phyloP scores from a whole-genome alignment of 2,329 filamentous ascomycete species.

The Colletotrichum tofieldiae region DNA sequence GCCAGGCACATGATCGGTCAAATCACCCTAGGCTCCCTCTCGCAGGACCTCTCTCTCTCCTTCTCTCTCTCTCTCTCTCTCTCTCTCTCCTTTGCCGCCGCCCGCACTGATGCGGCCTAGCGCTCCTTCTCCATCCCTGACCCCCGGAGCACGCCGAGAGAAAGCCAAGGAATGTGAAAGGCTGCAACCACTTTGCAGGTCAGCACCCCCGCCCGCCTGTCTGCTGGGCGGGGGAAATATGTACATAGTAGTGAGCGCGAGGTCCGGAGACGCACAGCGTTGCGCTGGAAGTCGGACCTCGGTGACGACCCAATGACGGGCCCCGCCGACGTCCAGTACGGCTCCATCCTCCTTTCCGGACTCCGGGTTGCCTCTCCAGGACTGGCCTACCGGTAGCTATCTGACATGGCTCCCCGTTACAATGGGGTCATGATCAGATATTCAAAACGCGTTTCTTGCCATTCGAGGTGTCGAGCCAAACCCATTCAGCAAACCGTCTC shows the following conservation, averaged over 20 bases:
- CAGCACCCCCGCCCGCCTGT: not conserved
- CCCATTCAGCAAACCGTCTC: not conserved
- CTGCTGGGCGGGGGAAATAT: not conserved
- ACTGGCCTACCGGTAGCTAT: not conserved
- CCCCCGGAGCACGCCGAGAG: conserved; percentile 15
- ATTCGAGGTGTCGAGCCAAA: not conserved
- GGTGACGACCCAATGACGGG: conserved; percentile 28
- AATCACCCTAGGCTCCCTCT: not conserved
- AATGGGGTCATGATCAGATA: not conserved
- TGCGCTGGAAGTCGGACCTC: not conserved
- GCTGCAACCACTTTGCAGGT: conserved; percentile 14
- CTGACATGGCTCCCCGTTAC: no score
- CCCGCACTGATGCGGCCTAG: conserved; percentile 32
- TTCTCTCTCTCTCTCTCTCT: not conserved
- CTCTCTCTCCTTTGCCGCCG: conserved; percentile 20
- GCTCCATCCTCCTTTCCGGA: conserved; percentile 4
- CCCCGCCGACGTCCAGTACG: conserved; percentile 4
- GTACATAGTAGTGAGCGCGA: not conserved
- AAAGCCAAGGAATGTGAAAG: conserved; percentile 12
- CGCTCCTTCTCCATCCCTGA: not conserved
- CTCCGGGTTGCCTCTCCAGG: conserved; percentile 18
- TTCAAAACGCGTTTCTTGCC: not conserved
- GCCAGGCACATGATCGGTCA: not conserved
- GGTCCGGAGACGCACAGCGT: not conserved
- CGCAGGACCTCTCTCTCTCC: not conserved